Conservation (phyloP, 768 basidiomycete species). For the Serendipita vermifera region DNA sequence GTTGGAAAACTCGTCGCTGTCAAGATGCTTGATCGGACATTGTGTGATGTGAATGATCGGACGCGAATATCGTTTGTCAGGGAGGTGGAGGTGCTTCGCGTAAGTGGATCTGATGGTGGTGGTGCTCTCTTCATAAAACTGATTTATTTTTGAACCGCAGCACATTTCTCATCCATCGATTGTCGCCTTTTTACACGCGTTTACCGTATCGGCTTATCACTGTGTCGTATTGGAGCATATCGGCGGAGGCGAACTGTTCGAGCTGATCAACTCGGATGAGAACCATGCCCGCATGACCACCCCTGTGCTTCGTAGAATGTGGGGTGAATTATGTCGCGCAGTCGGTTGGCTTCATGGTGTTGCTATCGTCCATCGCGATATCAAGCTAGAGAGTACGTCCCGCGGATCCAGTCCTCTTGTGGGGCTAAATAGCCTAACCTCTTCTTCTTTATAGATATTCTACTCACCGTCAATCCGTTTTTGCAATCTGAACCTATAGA, state of each 20-base stretch:
- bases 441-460: slow-evolving; percentile 41
- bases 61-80: slow-evolving; percentile 67
- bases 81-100: slow-evolving; percentile 74
- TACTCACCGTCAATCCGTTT: slow-evolving; percentile 47
- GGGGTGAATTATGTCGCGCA: slow-evolving; percentile 60
- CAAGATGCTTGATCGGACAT: slow-evolving; percentile 36
- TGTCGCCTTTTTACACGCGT: slow-evolving; percentile 53
- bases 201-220: slow-evolving; percentile 60
- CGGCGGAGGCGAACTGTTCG: slow-evolving; percentile 69
- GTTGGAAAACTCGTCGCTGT: slow-evolving; percentile 36
- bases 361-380: slow-evolving; percentile 76
- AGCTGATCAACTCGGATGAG: slow-evolving; percentile 48
- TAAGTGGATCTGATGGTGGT: slow-evolving; percentile 25
- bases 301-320: slow-evolving; percentile 50
- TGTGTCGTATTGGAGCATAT: slow-evolving; percentile 67
- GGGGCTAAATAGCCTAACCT: not conserved
- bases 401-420: not conserved
- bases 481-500: slow-evolving; percentile 23
- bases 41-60: slow-evolving; percentile 46
- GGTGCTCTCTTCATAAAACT: slow-evolving; percentile 1
- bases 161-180: slow-evolving; percentile 75
- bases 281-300: slow-evolving; percentile 27
- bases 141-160: slow-evolving; percentile 24
- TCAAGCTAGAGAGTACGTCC: slow-evolving; percentile 54
- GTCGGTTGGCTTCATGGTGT: slow-evolving; percentile 83